These are phyloP conservation scores for Phoma herbarum DNA, from an alignment of 2,329 filamentous ascomycete species.

Conservation along the genomic window DNA sequence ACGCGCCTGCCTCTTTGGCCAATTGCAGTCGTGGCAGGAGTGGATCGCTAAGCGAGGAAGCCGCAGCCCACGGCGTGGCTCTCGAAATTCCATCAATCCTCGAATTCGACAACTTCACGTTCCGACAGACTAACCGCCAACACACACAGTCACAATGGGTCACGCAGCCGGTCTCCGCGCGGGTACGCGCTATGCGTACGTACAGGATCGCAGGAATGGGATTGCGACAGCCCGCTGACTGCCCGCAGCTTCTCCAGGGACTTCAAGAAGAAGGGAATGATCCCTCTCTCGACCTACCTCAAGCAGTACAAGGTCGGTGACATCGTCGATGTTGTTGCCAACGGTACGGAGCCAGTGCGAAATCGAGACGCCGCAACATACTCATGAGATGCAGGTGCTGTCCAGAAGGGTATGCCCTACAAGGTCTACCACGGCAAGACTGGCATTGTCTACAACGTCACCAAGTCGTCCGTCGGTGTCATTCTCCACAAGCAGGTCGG, in stretches of 20 bases:
- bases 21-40: conserved; percentile 14
- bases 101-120: conserved; percentile 6
- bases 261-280: conserved; percentile 96
- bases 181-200: conserved; percentile 55
- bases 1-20: conserved; percentile 2
- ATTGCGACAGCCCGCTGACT: conserved; percentile 34
- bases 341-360: conserved; percentile 77
- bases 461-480: conserved; percentile 95
- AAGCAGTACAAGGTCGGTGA: conserved; percentile 96
- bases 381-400: conserved; percentile 41
- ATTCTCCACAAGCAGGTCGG: conserved; percentile 98
- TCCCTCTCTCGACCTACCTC: conserved; percentile 93
- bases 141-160: conserved; percentile 50
- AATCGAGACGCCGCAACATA: conserved; percentile 18
- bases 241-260: conserved; percentile 75
- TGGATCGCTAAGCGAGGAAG: conserved; percentile 23
- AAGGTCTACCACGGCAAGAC: conserved; percentile 99
- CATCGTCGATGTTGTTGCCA: conserved; percentile 98
- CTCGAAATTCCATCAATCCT: conserved; percentile 12
- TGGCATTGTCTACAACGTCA: conserved; percentile 98
- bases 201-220: conserved; percentile 16
- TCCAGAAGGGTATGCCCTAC: conserved; percentile 80
- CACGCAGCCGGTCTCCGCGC: conserved; percentile 60
- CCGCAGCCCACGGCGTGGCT: conserved; percentile 18
- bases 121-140: conserved; percentile 21